Percentiles rank a stretch among this genome's conserved stretches.
Evolutionary conservation across 768 basidiomycete genomes (phyloP).

Genomic region (Tulasnella sp.): DNA sequence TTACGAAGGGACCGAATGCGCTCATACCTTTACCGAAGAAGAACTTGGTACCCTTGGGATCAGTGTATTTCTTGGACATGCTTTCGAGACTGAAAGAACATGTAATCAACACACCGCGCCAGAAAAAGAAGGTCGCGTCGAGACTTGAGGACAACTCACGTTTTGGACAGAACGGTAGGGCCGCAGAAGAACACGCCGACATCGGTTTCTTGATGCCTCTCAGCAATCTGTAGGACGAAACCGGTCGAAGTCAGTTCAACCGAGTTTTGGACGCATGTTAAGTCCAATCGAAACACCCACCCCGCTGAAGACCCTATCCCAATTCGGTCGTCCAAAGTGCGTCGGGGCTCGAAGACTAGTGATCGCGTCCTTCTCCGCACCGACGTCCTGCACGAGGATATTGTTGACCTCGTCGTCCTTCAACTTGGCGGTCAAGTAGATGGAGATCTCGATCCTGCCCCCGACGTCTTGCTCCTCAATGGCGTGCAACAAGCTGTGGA

Average conservation of each 20-base stretch:
- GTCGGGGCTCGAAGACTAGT: constrained; percentile 83
- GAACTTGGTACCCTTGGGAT: constrained; percentile 23
- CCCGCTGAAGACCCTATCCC: constrained; percentile 54
- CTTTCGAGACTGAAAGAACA: constrained; percentile 14
- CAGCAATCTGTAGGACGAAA: constrained; percentile 39
- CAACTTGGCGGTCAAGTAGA: constrained; percentile 83
- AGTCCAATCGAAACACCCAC: constrained; percentile 15
- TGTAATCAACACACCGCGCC: constrained; percentile 14
- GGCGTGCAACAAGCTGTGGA: constrained; percentile 85
- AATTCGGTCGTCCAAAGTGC: constrained; percentile 85
- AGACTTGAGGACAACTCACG: constrained; percentile 15
- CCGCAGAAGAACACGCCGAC: constrained; percentile 94
- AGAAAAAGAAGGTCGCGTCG: constrained; percentile 7
- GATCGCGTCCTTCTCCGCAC: constrained; percentile 85
- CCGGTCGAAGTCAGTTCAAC: neutral
- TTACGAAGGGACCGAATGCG: neutral
- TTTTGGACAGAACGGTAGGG: constrained; percentile 54
- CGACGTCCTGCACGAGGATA: constrained; percentile 87
- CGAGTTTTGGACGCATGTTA: neutral
- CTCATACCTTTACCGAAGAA: constrained; percentile 24
- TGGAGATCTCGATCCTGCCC: constrained; percentile 47
- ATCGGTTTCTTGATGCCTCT: constrained; percentile 81
- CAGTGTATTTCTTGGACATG: constrained; percentile 29
- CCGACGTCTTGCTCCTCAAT: constrained; percentile 80
- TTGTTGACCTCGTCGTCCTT: constrained; percentile 91